Evolutionary conservation across 2,329 filamentous ascomycete species (phyloP).

Genomic region (Allantophomopsis lycopodina): DNA sequence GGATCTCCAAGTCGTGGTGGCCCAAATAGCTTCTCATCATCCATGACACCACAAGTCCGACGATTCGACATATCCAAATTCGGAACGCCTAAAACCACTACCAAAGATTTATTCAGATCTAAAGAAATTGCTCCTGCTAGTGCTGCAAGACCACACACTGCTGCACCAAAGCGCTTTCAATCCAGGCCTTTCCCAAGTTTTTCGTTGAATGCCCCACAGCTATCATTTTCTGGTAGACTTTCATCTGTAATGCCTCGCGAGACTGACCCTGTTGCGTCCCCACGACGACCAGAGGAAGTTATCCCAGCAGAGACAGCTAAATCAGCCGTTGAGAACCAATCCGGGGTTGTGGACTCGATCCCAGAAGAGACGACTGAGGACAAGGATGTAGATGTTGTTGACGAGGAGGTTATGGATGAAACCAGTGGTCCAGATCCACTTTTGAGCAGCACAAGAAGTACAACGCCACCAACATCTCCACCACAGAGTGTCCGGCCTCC

Average conservation of each 20-base stretch:
- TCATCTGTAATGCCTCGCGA: slow-evolving; percentile 24
- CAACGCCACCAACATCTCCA: slow-evolving; percentile 12
- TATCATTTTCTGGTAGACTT: slow-evolving; percentile 21
- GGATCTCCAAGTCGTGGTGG: slow-evolving; percentile 13
- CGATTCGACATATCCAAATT: slow-evolving; percentile 17
- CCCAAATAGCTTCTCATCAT: slow-evolving; percentile 3
- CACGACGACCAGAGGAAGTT: not conserved
- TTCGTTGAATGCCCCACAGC: slow-evolving; percentile 3
- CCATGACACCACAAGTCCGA: slow-evolving; percentile 13
- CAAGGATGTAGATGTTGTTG: not conserved
- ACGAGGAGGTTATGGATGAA: slow-evolving; percentile 7
- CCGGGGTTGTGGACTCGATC: not conserved
- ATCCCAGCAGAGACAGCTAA: not conserved
- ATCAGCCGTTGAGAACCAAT: not conserved
- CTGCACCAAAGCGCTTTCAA: not conserved
- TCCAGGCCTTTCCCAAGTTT: not conserved
- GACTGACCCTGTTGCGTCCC: slow-evolving; percentile 12
- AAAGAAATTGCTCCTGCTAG: slow-evolving; percentile 10
- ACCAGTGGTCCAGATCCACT: slow-evolving; percentile 3
- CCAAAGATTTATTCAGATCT: slow-evolving; percentile 6
- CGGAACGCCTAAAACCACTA: slow-evolving; percentile 13
- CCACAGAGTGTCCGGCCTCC: slow-evolving; percentile 6
- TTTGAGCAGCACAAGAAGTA: slow-evolving; percentile 4
- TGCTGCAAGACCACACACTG: slow-evolving; percentile 1
- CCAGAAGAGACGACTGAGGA: not conserved